A percentile compares a stretch with the other conserved stretches of the same genome.
phyloP scores from a whole-genome alignment of 352 stramenopile genomes.

The Phytopythium sindhum region DNA sequence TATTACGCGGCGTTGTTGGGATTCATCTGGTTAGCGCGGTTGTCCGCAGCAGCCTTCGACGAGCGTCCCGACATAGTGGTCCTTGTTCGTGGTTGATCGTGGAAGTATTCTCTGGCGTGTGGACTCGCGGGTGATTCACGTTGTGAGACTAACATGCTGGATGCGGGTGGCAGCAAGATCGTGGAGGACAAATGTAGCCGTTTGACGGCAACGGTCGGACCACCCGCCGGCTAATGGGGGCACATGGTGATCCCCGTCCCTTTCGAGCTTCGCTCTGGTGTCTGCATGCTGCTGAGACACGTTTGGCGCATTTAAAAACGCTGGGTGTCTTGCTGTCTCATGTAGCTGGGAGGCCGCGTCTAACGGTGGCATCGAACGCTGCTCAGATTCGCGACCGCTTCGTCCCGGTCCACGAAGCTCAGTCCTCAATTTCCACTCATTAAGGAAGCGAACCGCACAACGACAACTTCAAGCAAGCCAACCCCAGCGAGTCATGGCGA shows the following conservation, averaged over 20 bases:
- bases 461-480: neutral
- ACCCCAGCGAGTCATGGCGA: neutral
- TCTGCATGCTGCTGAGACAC: neutral
- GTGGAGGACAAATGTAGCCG: no score
- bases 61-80: slow-evolving; percentile 1
- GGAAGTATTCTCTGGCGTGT: neutral
- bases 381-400: no score
- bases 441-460: no score
- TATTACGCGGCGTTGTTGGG: slow-evolving; percentile 35
- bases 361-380: neutral
- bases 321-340: neutral
- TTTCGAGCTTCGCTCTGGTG: neutral
- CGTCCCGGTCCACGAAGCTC: neutral
- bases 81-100: neutral
- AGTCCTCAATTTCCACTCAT: neutral
- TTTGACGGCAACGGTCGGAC: no score
- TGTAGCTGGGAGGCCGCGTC: neutral
- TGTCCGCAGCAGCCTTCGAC: slow-evolving; percentile 25
- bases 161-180: no score
- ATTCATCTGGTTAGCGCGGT: slow-evolving; percentile 37
- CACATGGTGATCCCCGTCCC: no score
- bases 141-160: no score
- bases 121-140: no score
- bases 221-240: no score
- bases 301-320: neutral